Conservation (phyloP, 345 rosid genomes). For the Brassica carinata region DNA sequence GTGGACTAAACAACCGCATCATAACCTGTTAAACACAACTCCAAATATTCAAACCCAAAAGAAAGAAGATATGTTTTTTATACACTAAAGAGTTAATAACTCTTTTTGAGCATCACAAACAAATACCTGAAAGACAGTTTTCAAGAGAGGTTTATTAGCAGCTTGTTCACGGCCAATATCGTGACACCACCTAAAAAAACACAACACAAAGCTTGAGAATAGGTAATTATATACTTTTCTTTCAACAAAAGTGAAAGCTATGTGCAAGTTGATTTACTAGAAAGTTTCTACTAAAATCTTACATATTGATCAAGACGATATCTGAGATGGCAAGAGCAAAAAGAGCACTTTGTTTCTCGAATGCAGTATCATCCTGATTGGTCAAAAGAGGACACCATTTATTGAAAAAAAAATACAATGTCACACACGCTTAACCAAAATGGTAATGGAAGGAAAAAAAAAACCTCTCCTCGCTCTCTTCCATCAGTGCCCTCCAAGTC, state of each 20-base stretch:
- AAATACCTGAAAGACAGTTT: slow-evolving; percentile 93
- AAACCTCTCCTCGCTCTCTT: slow-evolving; percentile 96
- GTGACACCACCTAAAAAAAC: slow-evolving; percentile 85
- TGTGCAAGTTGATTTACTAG: background rate
- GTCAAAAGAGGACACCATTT: background rate
- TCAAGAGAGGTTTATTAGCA: slow-evolving; percentile 95
- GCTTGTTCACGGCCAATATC: slow-evolving; percentile 99
- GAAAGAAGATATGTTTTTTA: background rate
- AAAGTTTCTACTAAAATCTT: slow-evolving; percentile 38
- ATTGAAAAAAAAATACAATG: background rate
- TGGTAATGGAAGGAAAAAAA: background rate
- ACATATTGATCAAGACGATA: slow-evolving; percentile 95
- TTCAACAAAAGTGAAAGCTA: background rate
- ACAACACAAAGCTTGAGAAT: slow-evolving; percentile 1
- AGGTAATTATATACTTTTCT: background rate
- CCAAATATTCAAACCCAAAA: slow-evolving; percentile 20
- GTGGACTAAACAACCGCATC: slow-evolving; percentile 98
- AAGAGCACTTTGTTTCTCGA: slow-evolving; percentile 98
- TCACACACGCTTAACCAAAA: background rate
- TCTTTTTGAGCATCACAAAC: background rate
- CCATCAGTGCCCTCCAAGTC: slow-evolving; percentile 99
- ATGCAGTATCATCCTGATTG: slow-evolving; percentile 88
- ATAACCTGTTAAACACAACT: slow-evolving; percentile 64
- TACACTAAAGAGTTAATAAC: slow-evolving; percentile 1
- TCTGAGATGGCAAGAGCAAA: slow-evolving; percentile 96